Conservation (phyloP, 2,329 filamentous ascomycete species). For the Clarireedia homoeocarpa region DNA sequence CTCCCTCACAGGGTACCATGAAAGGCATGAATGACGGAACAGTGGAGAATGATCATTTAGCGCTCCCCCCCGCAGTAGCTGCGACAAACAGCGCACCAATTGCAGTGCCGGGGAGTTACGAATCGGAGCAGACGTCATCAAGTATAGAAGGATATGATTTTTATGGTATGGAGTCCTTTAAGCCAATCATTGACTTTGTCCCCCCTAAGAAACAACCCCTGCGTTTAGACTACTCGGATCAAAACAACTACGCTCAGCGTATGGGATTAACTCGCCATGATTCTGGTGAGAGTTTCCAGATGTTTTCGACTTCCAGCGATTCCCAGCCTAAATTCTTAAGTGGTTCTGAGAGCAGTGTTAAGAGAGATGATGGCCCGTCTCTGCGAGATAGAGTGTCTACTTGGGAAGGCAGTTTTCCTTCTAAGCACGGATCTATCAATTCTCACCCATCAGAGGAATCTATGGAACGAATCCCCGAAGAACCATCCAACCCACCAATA, state of each 20-base stretch:
- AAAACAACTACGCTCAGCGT: slow-evolving; percentile 13
- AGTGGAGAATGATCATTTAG: slow-evolving; percentile 28
- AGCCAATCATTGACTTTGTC: slow-evolving; percentile 46
- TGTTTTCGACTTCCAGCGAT: slow-evolving; percentile 51
- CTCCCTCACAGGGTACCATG: slow-evolving; percentile 15
- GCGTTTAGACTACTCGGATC: slow-evolving; percentile 28
- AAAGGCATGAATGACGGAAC: slow-evolving; percentile 22
- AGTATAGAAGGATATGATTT: slow-evolving; percentile 54
- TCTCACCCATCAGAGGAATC: slow-evolving; percentile 11
- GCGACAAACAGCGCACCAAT: slow-evolving; percentile 22
- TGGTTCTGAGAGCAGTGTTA: slow-evolving; percentile 24
- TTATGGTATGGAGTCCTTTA: slow-evolving; percentile 49
- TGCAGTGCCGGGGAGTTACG: slow-evolving; percentile 16
- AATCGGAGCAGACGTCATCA: slow-evolving; percentile 15
- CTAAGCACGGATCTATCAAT: slow-evolving; percentile 11
- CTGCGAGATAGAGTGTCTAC: slow-evolving; percentile 22
- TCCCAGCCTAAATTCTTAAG: slow-evolving; percentile 33
- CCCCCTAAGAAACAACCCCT: slow-evolving; percentile 34
- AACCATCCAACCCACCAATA: background rate
- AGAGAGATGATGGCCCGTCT: slow-evolving; percentile 7
- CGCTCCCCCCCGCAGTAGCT: slow-evolving; percentile 22
- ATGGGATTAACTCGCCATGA: slow-evolving; percentile 39
- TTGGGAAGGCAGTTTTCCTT: slow-evolving; percentile 26
- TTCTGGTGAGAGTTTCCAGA: slow-evolving; percentile 51
- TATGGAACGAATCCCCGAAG: slow-evolving; percentile 4